A percentile compares a stretch with the other conserved stretches of the same genome.
phyloP scores from a whole-genome alignment of 2,329 filamentous ascomycete species.

The Calonectria pteridis region DNA sequence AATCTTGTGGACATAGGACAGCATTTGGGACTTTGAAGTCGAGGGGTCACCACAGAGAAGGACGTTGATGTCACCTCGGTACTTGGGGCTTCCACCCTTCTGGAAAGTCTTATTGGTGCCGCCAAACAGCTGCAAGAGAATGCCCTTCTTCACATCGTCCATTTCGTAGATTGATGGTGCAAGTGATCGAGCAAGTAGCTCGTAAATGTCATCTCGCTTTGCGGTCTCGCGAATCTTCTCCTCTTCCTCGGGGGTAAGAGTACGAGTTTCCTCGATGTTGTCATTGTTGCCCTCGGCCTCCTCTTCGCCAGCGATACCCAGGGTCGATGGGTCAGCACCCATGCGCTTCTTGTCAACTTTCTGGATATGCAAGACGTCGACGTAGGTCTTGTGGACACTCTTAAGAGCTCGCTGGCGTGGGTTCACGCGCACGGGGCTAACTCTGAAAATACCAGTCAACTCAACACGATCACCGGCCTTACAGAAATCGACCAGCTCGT shows the following conservation, averaged over 20 bases:
- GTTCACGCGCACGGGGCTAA: constrained; percentile 93
- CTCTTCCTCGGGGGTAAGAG: constrained; percentile 88
- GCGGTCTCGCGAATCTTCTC: constrained; percentile 87
- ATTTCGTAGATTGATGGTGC: constrained; percentile 97
- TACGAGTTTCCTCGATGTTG: constrained; percentile 84
- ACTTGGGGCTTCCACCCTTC: constrained; percentile 94
- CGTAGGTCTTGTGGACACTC: constrained; percentile 97
- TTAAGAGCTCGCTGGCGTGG: constrained; percentile 93
- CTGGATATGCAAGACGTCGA: constrained; percentile 94
- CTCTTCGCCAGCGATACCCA: constrained; percentile 84
- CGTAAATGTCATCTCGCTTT: constrained; percentile 87
- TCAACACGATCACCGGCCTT: constrained; percentile 97
- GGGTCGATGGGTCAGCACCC: constrained; percentile 89
- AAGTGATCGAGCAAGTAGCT: constrained; percentile 88
- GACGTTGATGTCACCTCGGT: constrained; percentile 97
- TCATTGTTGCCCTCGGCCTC: constrained; percentile 74
- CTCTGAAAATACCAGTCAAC: constrained; percentile 96
- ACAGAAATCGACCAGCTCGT: constrained; percentile 97
- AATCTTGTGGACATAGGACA: constrained; percentile 97
- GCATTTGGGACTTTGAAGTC: constrained; percentile 93
- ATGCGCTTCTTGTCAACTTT: constrained; percentile 96
- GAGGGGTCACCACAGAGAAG: constrained; percentile 97
- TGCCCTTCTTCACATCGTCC: constrained; percentile 99
- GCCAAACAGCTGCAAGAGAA: constrained; percentile 94
- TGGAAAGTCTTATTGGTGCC: constrained; percentile 98